Evolutionary conservation across 2,329 filamentous ascomycete species (phyloP), one percentile per base, ranked within the genome.

Genomic region (Boeremia lycopersici): DNA sequence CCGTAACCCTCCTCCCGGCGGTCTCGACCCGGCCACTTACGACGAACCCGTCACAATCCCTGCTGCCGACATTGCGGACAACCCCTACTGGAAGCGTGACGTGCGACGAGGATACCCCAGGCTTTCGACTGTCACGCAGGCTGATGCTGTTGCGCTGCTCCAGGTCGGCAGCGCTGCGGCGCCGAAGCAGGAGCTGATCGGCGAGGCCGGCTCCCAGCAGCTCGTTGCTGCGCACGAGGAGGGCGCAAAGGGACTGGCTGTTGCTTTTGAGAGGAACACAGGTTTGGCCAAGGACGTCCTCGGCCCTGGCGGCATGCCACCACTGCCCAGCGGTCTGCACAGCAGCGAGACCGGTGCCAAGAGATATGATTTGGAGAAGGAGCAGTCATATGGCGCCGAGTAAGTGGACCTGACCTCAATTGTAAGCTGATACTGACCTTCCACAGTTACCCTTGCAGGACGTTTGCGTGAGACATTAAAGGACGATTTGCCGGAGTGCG

Each of bases 61-160:
- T n/a, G 90, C 91, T 2, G 90, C 84, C 64, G 91, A 96, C 74
- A 87, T 96, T 68, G 91, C 91, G 68, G 90, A 93, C 76, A 96
- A 96, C 79, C 86, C 91, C 33, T 96, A 97, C 81, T 99, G 92
- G 91, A 96, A 96, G 83, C 92, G 95, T 70, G 95, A 99, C 73
- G 77, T 81, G 58, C 89, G 95, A 67, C 86, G 95, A 69, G 83
- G 83, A 69, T 98, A 98, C 79, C 90, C 95, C 29, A 84, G 83
- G 66, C 82, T 89, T 52, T 93, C 89, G 71, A 87, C 90, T 40
- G 84, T 99, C 59, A 88, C 81, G 56, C 95, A 98, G 81, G 85
- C 85, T 41, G 90, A 98, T 76, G 87, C 91, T 46, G 95, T 95
- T 23, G 89, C 89, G 36, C 84, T 99, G 67, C 82, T 99, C 72